Evolutionary conservation across 2,329 filamentous ascomycete genomes (phyloP), one percentile per base, ranked within the genome.

Genomic region (Pseudogymnoascus sp.): DNA sequence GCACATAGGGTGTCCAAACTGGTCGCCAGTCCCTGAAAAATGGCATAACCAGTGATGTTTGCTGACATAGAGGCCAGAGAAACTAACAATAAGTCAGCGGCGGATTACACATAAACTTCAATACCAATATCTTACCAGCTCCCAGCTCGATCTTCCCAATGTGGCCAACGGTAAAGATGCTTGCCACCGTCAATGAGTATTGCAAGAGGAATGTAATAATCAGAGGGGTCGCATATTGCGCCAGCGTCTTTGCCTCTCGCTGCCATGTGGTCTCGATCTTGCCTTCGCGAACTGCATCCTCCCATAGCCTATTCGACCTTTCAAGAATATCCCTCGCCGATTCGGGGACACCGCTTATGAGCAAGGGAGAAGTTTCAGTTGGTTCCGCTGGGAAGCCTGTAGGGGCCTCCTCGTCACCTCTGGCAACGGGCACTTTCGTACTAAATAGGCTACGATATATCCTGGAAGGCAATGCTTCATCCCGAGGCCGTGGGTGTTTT

Each of bases 1-100:
- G 93, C 85, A 73, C 93, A 97, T 2, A 97, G 84, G 0, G 93
- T 97, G 75, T 97, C 93, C 38, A 97, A 80, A 66, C 88, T 91
- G 4, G 93, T 97, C 0, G 92, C 88, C 12, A 97, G 81, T n/a
- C 92, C 89, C 71, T 92, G 89, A 71, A 90, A 89, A 14, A 90
- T 85, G 0, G 88, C 88, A 69, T 89, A 87, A 63, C 88, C 90
- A 12, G 84, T 89, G 68, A 94, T 92, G 66, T 86, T 91, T 29
- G 87, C 87, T 1, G 88, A 90, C 90, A 93, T 93, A 69, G 86
- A 86, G 4, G 85, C 86, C 65, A 90, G 74, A 70, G 82, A 86
- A 38, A 89, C 84, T 55, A 8, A 2, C 1, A 35, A 4, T 14
- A 4, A 21, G 29, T 55, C 29, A 55, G 49, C 29, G 10, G 49